phyloP scores from a whole-genome alignment of 2,329 filamentous ascomycete genomes.

The Penicillium sp. region DNA sequence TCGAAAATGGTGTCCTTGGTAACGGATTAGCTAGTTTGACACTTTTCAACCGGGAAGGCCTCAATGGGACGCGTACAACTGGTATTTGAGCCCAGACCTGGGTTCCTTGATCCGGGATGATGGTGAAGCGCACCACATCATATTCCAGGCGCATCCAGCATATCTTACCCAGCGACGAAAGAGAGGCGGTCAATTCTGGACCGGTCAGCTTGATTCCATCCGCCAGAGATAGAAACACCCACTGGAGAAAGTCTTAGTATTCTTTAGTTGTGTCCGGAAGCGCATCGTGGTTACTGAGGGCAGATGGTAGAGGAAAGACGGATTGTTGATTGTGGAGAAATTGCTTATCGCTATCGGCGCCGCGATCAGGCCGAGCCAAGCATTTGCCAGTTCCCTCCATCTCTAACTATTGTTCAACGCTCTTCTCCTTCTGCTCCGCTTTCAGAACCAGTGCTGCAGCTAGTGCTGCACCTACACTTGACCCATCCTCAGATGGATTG shows the following conservation, averaged over 20 bases:
- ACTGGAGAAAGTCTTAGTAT: conserved; percentile 26
- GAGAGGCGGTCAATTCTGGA: conserved; percentile 59
- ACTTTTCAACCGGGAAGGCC: background rate
- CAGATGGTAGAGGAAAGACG: conserved; percentile 1
- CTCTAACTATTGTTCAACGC: background rate
- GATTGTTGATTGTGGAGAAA: conserved; percentile 11
- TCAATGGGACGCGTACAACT: conserved; percentile 30
- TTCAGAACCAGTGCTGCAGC: conserved; percentile 63
- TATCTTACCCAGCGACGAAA: conserved; percentile 70
- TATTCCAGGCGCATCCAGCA: conserved; percentile 89
- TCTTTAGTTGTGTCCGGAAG: conserved; percentile 33
- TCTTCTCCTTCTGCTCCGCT: background rate
- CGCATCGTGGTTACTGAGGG: conserved; percentile 29
- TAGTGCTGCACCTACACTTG: conserved; percentile 82
- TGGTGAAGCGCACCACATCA: conserved; percentile 85
- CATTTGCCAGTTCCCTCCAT: background rate
- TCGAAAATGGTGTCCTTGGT: conserved; percentile 79
- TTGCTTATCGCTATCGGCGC: conserved; percentile 13
- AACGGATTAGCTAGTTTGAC: background rate
- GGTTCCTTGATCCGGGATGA: conserved; percentile 89
- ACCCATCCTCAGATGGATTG: conserved; percentile 82
- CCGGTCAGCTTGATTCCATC: conserved; percentile 7
- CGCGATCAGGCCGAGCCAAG: background rate
- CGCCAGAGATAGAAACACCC: background rate
- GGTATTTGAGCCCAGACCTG: conserved; percentile 87